A percentile compares a stretch with the other conserved stretches of the same genome.
Conservation (phyloP, 257 asterid species). For the Solanum pennellii region DNA sequence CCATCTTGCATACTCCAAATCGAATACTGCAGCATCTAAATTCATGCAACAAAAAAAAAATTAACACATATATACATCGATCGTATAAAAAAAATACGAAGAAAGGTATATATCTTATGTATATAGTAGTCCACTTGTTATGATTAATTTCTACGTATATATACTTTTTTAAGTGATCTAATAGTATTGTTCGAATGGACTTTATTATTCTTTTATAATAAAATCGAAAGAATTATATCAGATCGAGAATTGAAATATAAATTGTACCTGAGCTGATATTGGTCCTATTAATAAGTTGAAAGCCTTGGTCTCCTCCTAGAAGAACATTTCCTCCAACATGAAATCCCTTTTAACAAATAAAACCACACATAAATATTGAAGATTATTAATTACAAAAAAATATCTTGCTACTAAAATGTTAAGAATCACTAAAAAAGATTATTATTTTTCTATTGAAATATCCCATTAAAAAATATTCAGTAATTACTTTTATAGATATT, state of each 20-base stretch:
- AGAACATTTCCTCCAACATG: conserved; percentile 46
- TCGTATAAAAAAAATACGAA: neutral
- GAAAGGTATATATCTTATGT: neutral
- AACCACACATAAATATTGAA: neutral
- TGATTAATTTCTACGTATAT: neutral
- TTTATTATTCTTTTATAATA: neutral
- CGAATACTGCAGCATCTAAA: conserved; percentile 48
- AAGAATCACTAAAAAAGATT: neutral
- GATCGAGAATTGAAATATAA: neutral
- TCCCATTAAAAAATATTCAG: rapidly evolving
- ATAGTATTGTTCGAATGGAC: neutral
- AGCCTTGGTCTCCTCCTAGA: conserved; percentile 55
- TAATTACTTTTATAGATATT: rapidly evolving
- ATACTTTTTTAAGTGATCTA: neutral
- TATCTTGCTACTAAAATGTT: neutral
- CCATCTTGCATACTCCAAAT: conserved; percentile 82
- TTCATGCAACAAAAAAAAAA: neutral
- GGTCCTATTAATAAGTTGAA: conserved; percentile 27
- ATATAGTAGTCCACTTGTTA: neutral
- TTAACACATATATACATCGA: neutral
- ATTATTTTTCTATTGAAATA: rapidly evolving
- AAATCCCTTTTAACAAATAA: conserved; percentile 34
- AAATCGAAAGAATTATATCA: neutral
- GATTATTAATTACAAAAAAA: neutral
- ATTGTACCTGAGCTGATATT: conserved; percentile 48